phyloP scores from a whole-genome alignment of 1,139 yeast species.

The Yamadazyma atmosphaerica region DNA sequence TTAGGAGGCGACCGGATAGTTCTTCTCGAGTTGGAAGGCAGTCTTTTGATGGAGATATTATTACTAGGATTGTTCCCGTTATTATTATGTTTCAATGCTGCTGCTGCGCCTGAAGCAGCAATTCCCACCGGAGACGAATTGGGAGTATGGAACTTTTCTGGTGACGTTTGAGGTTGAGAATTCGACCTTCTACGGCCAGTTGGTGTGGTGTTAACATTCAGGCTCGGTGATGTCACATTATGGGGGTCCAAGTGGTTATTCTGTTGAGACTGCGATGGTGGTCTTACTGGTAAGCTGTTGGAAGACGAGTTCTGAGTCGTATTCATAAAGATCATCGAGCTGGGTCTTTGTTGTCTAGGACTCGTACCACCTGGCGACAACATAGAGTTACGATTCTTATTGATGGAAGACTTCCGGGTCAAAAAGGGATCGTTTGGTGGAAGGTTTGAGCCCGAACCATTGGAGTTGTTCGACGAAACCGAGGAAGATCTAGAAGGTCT shows the following conservation, averaged over 20 bases:
- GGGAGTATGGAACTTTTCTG: constrained; percentile 11
- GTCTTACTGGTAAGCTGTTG: constrained; percentile 11
- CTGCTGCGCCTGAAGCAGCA: constrained; percentile 39
- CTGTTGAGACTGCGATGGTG: background rate
- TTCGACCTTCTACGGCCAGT: constrained; percentile 37
- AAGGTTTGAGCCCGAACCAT: constrained; percentile 4
- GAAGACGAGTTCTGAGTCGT: constrained; percentile 21
- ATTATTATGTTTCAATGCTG: constrained; percentile 26
- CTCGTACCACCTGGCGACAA: constrained; percentile 10
- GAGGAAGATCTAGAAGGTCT: constrained; percentile 31
- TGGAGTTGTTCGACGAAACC: constrained; percentile 20
- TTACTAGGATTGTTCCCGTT: constrained; percentile 11
- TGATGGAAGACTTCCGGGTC: constrained; percentile 18
- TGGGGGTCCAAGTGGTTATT: constrained; percentile 1
- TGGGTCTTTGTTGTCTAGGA: constrained; percentile 24
- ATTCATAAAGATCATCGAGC: constrained; percentile 28
- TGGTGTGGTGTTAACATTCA: constrained; percentile 6
- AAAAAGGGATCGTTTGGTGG: constrained; percentile 8
- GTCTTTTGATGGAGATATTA: constrained; percentile 8
- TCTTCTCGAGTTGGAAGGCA: constrained; percentile 10
- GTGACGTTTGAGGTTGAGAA: constrained; percentile 33
- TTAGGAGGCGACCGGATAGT: constrained; percentile 1
- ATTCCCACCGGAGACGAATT: constrained; percentile 12
- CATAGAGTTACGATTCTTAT: constrained; percentile 20
- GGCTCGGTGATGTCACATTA: background rate